These are phyloP conservation scores for Coffea eugenioides DNA, from an alignment of 257 asterid species.

Conservation along the genomic window DNA sequence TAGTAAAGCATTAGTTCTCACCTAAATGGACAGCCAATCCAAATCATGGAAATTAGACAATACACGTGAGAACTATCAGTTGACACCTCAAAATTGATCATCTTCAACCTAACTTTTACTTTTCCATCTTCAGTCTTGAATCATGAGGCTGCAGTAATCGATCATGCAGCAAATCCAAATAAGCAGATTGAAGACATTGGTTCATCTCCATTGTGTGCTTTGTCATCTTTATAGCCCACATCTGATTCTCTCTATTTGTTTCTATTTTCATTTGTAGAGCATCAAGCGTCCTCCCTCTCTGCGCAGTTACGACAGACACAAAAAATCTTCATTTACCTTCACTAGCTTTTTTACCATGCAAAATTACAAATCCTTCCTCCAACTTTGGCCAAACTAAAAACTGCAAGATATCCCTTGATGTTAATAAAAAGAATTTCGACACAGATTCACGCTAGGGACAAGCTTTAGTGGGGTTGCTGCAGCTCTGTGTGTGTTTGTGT, in stretches of 20 bases:
- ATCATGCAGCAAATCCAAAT: constrained; percentile 6
- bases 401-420: neutral
- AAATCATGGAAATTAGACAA: neutral
- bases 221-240: constrained; percentile 1
- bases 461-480: no score
- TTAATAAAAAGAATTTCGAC: neutral
- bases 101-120: neutral
- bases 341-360: neutral
- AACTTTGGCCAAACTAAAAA: neutral
- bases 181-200: constrained; percentile 5
- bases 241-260: constrained; percentile 3
- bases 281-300: constrained; percentile 8
- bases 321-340: neutral
- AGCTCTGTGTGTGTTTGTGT: no score
- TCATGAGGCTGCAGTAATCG: neutral
- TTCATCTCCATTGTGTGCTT: constrained; percentile 16
- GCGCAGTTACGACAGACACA: neutral
- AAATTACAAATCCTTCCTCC: neutral
- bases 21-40: neutral
- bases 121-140: neutral
- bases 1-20: neutral
- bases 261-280: constrained; percentile 16
- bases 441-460: no score
- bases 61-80: neutral
- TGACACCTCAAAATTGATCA: neutral